Evolutionary conservation across 2,329 filamentous ascomycete genomes (phyloP), one percentile per base, ranked within the genome.

Genomic region (Monosporascus sp.): DNA sequence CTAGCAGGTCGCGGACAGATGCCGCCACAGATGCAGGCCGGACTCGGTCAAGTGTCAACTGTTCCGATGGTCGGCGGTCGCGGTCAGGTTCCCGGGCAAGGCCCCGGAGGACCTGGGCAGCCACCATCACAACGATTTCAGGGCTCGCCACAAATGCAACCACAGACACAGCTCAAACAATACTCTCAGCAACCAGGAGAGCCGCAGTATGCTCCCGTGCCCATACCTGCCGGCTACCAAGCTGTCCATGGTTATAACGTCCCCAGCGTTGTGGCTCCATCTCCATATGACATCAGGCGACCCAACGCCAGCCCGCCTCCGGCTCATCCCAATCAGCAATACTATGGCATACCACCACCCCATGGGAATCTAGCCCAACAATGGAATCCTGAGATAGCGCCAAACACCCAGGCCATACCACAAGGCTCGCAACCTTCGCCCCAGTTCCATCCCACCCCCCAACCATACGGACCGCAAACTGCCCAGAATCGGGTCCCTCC

Each of bases 201-300:
- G 47, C 62, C 58, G 3, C 59, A 62, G 15, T 69, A 69, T 47
- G 66, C 61, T 41, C 54, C 60, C 45, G 66, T 69, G 3, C 67
- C 67, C 20, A 69, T 69, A 22, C 67, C 67, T 6, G 57, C 55
- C 6, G 64, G 65, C 7, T 69, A 69, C 46, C 54, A 66, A n/a
- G 61, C 66, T 17, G 67, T 69, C 27, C 65, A 66, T 50, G 65
- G 65, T 1, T 69, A 69, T 48, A 65, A 64, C 11, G 50, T 58
- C 15, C 57, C 61, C 4, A 57, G 54, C 34, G 61, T 55, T 53
- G 25, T 64, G 24, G 63, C 60, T 25, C 54, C 57, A 31, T 67
- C 64, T 11, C 64, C 66, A 17, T 68, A 69, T 36, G 59, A 66
- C 15, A 51, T 63, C 9, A 60, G 65, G 14, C 60, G 55, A 4